Evolutionary conservation across 2,329 filamentous ascomycete species (phyloP), one percentile per base, ranked within the genome.

Genomic region (Leptographium procerum): DNA sequence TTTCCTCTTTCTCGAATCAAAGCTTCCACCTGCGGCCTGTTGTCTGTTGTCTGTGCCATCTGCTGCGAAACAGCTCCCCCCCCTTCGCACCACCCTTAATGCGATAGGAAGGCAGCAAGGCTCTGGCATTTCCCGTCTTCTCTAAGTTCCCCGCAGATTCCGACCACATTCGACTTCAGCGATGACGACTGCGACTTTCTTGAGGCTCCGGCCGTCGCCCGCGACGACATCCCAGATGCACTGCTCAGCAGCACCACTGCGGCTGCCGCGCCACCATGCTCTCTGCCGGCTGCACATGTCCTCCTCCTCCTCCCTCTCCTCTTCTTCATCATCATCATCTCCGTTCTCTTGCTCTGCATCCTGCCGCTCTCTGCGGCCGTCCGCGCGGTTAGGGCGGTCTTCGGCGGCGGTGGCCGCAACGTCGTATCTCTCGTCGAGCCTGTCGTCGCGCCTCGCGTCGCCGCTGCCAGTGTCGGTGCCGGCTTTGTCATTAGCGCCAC

Each of bases 181-280:
- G 2, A 57, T 57, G 56, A 57, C 56, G 56, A 57, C 56, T 28
- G 16, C 56, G 1, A 24, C 28, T 11, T 14, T 57, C 19, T 26
- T 57, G 33, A 36, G 56, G 56, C 48, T 57, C 6, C 56, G 56
- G 56, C 56, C 56, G 50, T 28, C 48, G n/a, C 10, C 26, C 6
- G 4, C 48, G n/a, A n/a, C 36, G 22, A 43, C 26, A 36, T n/a
- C 50, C 14, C 40, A 24, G 10, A 11, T 58, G 52, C n/a, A 40
- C 11, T 31, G 52, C 22, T 8, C 22, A 40, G 10, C 56, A 14
- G 13, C 19, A n/a, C 26, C 43, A 7, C 16, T 26, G 28, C 36
- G 19, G 36, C 43, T 31, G 52, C 33, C 16, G 52, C 31, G 31
- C 9, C n/a, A n/a, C 2, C 26, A n/a, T n/a, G 28, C 26, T 4